phyloP scores from a whole-genome alignment of 2,329 filamentous ascomycete genomes.

The Aschersonia sp. region DNA sequence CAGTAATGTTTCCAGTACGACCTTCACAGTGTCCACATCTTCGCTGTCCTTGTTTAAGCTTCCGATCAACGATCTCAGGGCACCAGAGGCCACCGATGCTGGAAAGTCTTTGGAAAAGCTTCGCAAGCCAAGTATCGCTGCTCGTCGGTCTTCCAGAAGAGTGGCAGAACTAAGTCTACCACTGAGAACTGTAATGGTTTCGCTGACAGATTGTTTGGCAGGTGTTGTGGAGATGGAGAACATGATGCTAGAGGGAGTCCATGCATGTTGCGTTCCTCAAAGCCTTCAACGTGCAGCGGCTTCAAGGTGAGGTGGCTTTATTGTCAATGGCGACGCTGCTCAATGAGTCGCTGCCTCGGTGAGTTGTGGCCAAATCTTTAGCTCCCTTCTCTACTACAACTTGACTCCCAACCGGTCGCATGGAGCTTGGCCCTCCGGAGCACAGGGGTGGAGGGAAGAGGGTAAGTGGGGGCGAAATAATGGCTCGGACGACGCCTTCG shows the following conservation, averaged over 20 bases:
- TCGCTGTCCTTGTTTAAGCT: slow-evolving; percentile 77
- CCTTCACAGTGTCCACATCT: slow-evolving; percentile 91
- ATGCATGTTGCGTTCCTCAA: not conserved
- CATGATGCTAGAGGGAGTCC: slow-evolving; percentile 24
- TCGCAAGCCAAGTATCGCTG: slow-evolving; percentile 79
- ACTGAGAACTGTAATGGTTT: slow-evolving; percentile 85
- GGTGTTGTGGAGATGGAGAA: slow-evolving; percentile 59
- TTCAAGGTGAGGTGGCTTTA: too few species aligned
- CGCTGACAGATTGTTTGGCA: slow-evolving; percentile 87
- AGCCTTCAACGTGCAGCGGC: too few species aligned
- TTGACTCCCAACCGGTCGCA: too few species aligned
- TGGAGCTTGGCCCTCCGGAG: too few species aligned
- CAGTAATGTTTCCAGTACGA: slow-evolving; percentile 85
- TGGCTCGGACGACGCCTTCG: too few species aligned
- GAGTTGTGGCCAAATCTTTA: too few species aligned
- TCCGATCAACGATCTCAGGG: slow-evolving; percentile 75
- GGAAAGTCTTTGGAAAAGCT: slow-evolving; percentile 96
- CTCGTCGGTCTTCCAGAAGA: slow-evolving; percentile 83
- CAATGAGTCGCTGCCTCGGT: too few species aligned
- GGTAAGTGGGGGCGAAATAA: too few species aligned
- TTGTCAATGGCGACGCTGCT: too few species aligned
- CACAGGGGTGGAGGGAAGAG: too few species aligned
- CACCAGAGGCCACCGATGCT: slow-evolving; percentile 85
- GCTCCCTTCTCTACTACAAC: too few species aligned
- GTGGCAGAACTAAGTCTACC: slow-evolving; percentile 78